phyloP scores from a whole-genome alignment of 352 stramenopile genomes.

The Phytophthora ramorum region DNA sequence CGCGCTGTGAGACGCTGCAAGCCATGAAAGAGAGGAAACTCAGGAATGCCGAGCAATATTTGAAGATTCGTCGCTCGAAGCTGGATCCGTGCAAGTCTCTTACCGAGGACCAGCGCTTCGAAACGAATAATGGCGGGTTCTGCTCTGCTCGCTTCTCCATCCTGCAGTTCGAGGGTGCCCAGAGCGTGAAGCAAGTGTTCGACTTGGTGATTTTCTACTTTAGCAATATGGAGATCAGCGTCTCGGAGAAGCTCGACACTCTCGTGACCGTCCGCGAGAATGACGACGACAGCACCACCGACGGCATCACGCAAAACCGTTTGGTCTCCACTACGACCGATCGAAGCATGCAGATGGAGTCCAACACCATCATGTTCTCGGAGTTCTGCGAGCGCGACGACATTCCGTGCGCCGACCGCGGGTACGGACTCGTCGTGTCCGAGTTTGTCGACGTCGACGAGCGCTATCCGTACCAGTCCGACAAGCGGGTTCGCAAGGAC shows the following conservation, averaged over 20 bases:
- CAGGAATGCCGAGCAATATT: slow-evolving; percentile 35
- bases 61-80: slow-evolving; percentile 28
- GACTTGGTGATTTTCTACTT: slow-evolving; percentile 63
- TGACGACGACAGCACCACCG: slow-evolving; percentile 29
- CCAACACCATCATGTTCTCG: slow-evolving; percentile 50
- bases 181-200: slow-evolving; percentile 54
- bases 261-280: slow-evolving; percentile 62
- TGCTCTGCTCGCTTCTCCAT: slow-evolving; percentile 59
- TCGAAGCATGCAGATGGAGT: slow-evolving; percentile 42
- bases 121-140: slow-evolving; percentile 47
- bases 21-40: slow-evolving; percentile 36
- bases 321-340: slow-evolving; percentile 46
- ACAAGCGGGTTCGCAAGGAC: slow-evolving; percentile 35
- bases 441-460: slow-evolving; percentile 45
- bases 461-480: slow-evolving; percentile 32
- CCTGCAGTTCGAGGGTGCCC: slow-evolving; percentile 48
- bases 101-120: slow-evolving; percentile 52
- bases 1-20: slow-evolving; percentile 21
- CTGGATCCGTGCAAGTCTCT: slow-evolving; percentile 37
- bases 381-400: slow-evolving; percentile 35
- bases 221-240: slow-evolving; percentile 63
- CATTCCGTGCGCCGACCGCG: slow-evolving; percentile 20
- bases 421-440: slow-evolving; percentile 33
- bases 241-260: slow-evolving; percentile 55
- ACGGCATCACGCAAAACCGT: slow-evolving; percentile 38